Base-by-base conservation (phyloP, 23 red algal genomes). In the Gracilaria gracilis region DNA sequence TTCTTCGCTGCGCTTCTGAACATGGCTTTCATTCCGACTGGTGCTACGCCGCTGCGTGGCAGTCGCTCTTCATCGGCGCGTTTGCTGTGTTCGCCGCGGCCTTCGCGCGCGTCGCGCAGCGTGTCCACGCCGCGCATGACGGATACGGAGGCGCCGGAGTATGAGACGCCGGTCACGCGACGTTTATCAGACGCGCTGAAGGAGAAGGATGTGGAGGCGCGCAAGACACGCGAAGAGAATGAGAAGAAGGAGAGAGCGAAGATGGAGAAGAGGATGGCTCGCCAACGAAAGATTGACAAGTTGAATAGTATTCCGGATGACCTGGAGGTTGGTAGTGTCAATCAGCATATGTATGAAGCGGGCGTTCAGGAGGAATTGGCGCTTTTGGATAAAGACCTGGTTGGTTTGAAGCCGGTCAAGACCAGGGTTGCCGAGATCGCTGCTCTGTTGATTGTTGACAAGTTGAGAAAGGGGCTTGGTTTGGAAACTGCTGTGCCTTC, bases 371-470 rank as follows among this genome's bases (percentile, higher is more conserved):
- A 99, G 88, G 85, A 93, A 14, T 57, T 99, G 27, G 85, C 91
- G 54, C 29, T 69, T 64, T 80, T 99, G 47, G 97, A 99, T 48
- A 31, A 65, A 16, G 97, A 99, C 29, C 74, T 99, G 24, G 91
- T 99, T 14, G 97, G 97, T 23, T 87, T 99, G 44, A 93, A 91
- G 34, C 97, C 97, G 38, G 94, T 99, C 46, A 99, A 99, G 93
- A 76, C 91, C 44, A 48, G 97, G 35, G 93, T 96, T 23, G 89
- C 94, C 35, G 97, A 99, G 88, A 99, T 99, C 82, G 97, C 97
- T 44, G 93, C 97, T 1, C 82, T 99, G 80, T 78, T 99, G 79
- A 95, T 99, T 64, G 84, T 99, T 2, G 97, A 99, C 54, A 99
- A 99, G 86, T 46, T 99, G 61, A 49, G 97, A 28, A 81, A 87